These are phyloP conservation scores for Benincasa hispida DNA, from an alignment of 306 rosid genomes.

Conservation along the genomic window DNA sequence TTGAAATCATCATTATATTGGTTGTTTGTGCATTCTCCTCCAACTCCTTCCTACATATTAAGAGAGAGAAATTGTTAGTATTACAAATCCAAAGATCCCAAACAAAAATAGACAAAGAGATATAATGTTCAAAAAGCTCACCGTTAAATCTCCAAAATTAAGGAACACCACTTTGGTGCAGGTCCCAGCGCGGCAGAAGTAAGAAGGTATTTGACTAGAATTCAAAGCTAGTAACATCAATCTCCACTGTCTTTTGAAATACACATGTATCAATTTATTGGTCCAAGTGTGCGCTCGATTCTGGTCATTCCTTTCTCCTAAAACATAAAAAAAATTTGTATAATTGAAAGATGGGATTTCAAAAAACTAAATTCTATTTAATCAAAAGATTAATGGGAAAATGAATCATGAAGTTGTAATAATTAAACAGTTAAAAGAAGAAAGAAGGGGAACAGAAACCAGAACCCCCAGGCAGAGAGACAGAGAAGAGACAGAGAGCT, in stretches of 20 bases:
- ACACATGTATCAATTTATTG: slow-evolving; percentile 75
- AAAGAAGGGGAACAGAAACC: too few species aligned
- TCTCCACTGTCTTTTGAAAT: slow-evolving; percentile 75
- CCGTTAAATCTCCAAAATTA: slow-evolving; percentile 77
- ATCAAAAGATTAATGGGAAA: background rate
- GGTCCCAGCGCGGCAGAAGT: slow-evolving; percentile 94
- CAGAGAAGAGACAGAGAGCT: too few species aligned
- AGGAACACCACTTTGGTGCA: slow-evolving; percentile 95
- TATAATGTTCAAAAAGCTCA: slow-evolving; percentile 22
- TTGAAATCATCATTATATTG: slow-evolving; percentile 56
- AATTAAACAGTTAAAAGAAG: background rate
- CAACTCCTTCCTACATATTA: slow-evolving; percentile 80
- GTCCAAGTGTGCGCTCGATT: slow-evolving; percentile 73
- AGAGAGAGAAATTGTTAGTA: background rate
- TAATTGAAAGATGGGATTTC: background rate
- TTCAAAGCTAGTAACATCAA: slow-evolving; percentile 81
- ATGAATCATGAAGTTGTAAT: background rate
- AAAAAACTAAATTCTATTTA: background rate
- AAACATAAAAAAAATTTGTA: background rate
- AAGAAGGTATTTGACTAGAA: slow-evolving; percentile 75
- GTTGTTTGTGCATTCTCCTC: slow-evolving; percentile 60
- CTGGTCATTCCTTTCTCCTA: slow-evolving; percentile 89
- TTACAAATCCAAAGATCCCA: background rate
- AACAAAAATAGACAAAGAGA: slow-evolving; percentile 10
- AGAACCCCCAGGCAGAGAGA: too few species aligned